These are phyloP conservation scores for Coemansia sp. DNA, from an alignment of 192 early-diverging fungal genomes.

Conservation along the genomic window DNA sequence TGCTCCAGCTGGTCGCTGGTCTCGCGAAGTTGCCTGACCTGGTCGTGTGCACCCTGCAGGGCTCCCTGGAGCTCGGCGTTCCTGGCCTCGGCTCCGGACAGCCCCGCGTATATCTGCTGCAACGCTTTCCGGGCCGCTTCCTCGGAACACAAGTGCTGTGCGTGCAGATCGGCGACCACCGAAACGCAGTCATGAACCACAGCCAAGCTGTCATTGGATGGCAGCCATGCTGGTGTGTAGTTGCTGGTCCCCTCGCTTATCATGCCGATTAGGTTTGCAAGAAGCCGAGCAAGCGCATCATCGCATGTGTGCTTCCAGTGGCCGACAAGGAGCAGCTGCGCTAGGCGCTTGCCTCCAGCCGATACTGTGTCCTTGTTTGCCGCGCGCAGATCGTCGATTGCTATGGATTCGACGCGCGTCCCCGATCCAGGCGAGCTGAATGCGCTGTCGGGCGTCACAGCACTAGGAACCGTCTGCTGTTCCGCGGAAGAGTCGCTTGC, in stretches of 20 bases:
- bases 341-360: not conserved
- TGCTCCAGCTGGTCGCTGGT: not conserved
- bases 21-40: not conserved
- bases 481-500: not conserved
- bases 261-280: conserved; percentile 4
- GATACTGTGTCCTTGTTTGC: conserved; percentile 3
- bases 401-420: conserved; percentile 15
- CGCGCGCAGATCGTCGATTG: conserved; percentile 19
- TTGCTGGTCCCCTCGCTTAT: not conserved
- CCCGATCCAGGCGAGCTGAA: conserved; percentile 14
- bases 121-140: not conserved
- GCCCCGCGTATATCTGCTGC: not conserved
- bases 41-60: not conserved
- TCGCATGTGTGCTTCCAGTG: conserved; percentile 37
- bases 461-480: not conserved
- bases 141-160: not conserved
- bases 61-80: not conserved
- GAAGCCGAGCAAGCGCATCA: conserved; percentile 3
- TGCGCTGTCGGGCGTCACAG: conserved; percentile 8
- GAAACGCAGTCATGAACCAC: not conserved
- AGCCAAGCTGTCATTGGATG: too few species aligned
- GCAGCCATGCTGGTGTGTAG: not conserved
- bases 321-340: conserved; percentile 11
- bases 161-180: not conserved
- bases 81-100: conserved; percentile 6